Percentiles rank a stretch among this genome's conserved stretches.
phyloP scores from a whole-genome alignment of 192 early-diverging fungal species.

The Dispira simplex region DNA sequence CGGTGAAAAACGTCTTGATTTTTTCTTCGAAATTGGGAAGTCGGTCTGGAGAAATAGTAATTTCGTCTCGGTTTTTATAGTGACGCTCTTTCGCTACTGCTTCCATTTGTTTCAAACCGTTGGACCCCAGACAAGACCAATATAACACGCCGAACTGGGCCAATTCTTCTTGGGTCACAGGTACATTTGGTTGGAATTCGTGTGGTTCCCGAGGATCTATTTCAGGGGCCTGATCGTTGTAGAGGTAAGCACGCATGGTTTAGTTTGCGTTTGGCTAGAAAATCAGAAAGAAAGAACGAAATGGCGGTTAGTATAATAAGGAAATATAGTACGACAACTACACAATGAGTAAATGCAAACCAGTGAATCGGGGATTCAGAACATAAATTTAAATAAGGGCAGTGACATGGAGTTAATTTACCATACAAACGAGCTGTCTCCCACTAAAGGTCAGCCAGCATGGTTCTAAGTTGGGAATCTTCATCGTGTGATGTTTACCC shows the following conservation, averaged over 20 bases:
- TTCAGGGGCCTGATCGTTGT: slow-evolving; percentile 33
- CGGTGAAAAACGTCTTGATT: slow-evolving; percentile 83
- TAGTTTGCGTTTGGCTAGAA: background rate
- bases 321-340: no score
- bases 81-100: slow-evolving; percentile 49
- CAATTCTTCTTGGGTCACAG: slow-evolving; percentile 53
- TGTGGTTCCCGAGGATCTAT: slow-evolving; percentile 70
- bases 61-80: slow-evolving; percentile 88
- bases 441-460: no score
- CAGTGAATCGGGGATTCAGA: no score
- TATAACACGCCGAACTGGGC: slow-evolving; percentile 57
- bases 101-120: slow-evolving; percentile 46
- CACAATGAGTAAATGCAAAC: no score
- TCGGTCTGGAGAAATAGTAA: slow-evolving; percentile 60
- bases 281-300: no score
- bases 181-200: slow-evolving; percentile 43
- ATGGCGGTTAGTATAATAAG: no score
- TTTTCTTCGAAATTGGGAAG: slow-evolving; percentile 85
- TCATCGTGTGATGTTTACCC: no score
- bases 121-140: slow-evolving; percentile 29
- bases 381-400: no score
- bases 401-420: no score
- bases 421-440: no score
- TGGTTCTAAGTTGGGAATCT: no score
- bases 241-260: slow-evolving; percentile 66